Base-by-base conservation (phyloP, 2,329 filamentous ascomycete genomes). In the Penicillium sp. region DNA sequence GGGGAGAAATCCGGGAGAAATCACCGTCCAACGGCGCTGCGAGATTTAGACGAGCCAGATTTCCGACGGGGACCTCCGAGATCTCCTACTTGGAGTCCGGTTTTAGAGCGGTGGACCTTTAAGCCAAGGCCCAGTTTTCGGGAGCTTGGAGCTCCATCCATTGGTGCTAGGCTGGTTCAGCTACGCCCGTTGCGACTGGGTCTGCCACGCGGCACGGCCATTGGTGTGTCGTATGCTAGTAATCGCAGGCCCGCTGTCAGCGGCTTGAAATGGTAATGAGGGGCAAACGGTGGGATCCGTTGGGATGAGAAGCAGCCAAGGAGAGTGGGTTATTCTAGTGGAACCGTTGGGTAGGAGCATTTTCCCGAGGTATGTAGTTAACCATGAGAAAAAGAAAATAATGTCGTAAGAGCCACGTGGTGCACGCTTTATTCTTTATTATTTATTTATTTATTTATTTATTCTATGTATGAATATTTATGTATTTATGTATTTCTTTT, bases 41-140 rank as follows among this genome's bases (percentile, higher is more conserved):
- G 54, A 51, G 57, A 60, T 58, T 54, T 54, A 52, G 47, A 48
- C 48, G 49, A 52, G 51, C 49, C 51, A 65, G 63, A 65, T 66
- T 60, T 55, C 54, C 45, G 44, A 49, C 46, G 52, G 49, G 49
- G 52, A 50, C 41, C 54, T 52, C 62, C 63, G 63, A 66, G 60
- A 64, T 64, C 56, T 54, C 44, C 44, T 47, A 41, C 45, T 54
- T 40, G 39, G 37, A n/a, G 14, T 31, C 24, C 43, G 49, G 45
- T 35, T 8, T 7, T 26, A 28, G n/a, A 24, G 40, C 40, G 47
- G 47, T 50, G 52, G 47, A 46, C 29, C 42, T 35, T 13, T 43
- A 27, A 27, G 9, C 10, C 9, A 6, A 3, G 34, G 34, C 13
- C 24, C 24, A 20, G 14, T 11, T 11, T 37, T 23, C 18, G 29